Percentiles rank a stretch among this genome's conserved stretches.
These are phyloP conservation scores for Alloteropsis angusta DNA, from an alignment of 202 grass and related monocot species.

Conservation along the genomic window DNA sequence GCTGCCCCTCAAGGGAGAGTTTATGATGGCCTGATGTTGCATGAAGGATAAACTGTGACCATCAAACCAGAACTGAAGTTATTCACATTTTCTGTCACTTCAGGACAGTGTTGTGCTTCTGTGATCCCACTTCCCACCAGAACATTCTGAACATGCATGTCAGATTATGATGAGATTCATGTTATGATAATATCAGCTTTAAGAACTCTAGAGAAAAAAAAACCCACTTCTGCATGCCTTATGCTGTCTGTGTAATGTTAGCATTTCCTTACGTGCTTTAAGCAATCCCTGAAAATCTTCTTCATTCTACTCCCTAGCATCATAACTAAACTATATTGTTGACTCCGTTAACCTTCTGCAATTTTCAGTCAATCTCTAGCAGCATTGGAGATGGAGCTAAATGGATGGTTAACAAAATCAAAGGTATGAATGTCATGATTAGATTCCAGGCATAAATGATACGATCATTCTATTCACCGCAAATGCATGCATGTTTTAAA, in stretches of 20 bases:
- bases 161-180: not conserved
- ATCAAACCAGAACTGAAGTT: not conserved
- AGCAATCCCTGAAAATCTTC: not conserved
- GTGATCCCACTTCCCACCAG: not conserved
- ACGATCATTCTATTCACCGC: not conserved
- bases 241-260: not conserved
- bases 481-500: not conserved
- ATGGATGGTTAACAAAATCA: conserved; percentile 96
- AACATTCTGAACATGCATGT: not conserved
- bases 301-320: not conserved
- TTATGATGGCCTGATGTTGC: too few relatives aligned
- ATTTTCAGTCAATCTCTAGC: conserved; percentile 60
- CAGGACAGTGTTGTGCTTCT: too few relatives aligned
- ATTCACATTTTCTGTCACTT: not conserved
- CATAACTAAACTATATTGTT: not conserved
- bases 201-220: not conserved
- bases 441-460: not conserved
- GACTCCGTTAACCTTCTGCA: not conserved
- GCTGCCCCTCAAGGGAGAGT: too few relatives aligned
- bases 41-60: too few relatives aligned
- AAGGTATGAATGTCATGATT: conserved; percentile 27
- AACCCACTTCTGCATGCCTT: not conserved
- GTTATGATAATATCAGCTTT: not conserved
- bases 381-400: conserved; percentile 86
- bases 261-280: not conserved